Base-by-base conservation (phyloP, 306 rosid genomes). In the Datisca glomerata region DNA sequence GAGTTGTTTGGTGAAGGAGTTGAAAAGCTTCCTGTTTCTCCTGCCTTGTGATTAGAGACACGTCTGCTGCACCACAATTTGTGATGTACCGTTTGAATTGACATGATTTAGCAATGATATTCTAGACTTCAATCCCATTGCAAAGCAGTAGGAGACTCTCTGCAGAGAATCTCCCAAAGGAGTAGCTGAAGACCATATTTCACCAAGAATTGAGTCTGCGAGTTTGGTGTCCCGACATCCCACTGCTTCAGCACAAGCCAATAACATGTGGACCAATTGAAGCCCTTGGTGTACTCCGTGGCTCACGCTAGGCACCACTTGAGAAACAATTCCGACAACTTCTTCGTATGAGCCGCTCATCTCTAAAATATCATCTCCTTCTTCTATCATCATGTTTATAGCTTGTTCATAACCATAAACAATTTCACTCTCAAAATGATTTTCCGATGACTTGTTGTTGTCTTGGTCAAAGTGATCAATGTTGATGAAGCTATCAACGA, bases 221-320 rank as follows among this genome's bases (percentile, higher is more conserved):
- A 73, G 84, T 10, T 63, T 60, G 16, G 66, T 65, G 58, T 76
- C 93, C 47, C 86, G 70, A 64, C 93, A 76, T 2, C 79, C 74
- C 6, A 79, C 76, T 32, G 86, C 93, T 53, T 79, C 93, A 6
- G 93, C 93, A 61, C 95, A 84, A 21, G 81, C 92, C 57, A 84
- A 31, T 12, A 84, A 29, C 72, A 59, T 55, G 47, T 84, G 86
- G 53, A 84, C 86, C 78, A 84, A 76, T 33, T 79, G 68, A 43
- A 84, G 64, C 23, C 95, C 86, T 61, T 73, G 74, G 44, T 80
- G 68, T 47, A 73, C 68, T 10, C 73, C 65, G 41, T 66, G 65
- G 36, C 38, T 73, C 5, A 29, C 70, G 43, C 44, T 18, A 36
- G 72, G 64, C 51, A 35, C 50, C 46, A 51, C 19, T 9, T 40